A percentile compares a stretch with the other conserved stretches of the same genome.
Conservation (phyloP, 768 basidiomycete genomes). For the Asterophora parasitica region DNA sequence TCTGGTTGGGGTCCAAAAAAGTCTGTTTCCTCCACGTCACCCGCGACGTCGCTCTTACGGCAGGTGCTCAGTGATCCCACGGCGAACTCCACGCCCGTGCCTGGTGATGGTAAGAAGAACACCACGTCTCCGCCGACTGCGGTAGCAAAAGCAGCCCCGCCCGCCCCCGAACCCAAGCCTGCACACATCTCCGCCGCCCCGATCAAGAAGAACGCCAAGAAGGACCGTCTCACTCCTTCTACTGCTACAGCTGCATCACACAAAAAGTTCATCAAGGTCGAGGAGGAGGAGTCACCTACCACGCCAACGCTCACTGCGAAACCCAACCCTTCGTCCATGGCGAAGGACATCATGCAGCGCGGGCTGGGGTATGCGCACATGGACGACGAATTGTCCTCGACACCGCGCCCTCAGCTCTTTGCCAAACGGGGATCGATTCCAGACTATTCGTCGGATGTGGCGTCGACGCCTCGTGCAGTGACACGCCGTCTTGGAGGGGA, state of each 20-base stretch:
- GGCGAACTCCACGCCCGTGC: neutral
- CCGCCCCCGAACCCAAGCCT: neutral
- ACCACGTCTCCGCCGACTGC: slow-evolving; percentile 1
- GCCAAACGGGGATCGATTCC: slow-evolving; percentile 5
- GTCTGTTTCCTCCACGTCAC: neutral
- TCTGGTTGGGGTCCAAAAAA: slow-evolving; percentile 13
- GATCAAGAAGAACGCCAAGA: slow-evolving; percentile 27
- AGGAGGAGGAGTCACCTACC: slow-evolving; percentile 14
- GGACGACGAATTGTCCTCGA: slow-evolving; percentile 16
- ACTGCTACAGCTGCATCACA: slow-evolving; percentile 2
- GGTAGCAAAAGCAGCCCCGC: slow-evolving; percentile 3
- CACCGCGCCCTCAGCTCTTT: slow-evolving; percentile 12
- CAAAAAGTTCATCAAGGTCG: slow-evolving; percentile 18
- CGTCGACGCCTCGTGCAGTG: slow-evolving; percentile 6
- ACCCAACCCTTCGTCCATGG: slow-evolving; percentile 1
- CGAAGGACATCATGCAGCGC: slow-evolving; percentile 15
- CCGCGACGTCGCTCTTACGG: slow-evolving; percentile 9
- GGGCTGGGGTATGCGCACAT: neutral
- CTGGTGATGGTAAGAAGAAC: slow-evolving; percentile 8
- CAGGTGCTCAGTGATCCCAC: slow-evolving; percentile 11
- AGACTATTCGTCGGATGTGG: slow-evolving; percentile 10
- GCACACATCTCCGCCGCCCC: slow-evolving; percentile 10
- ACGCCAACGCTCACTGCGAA: slow-evolving; percentile 10
- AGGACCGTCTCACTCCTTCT: slow-evolving; percentile 20
- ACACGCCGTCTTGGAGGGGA: slow-evolving; percentile 1